phyloP scores from a whole-genome alignment of 2,329 filamentous ascomycete genomes.

The Paraconiothyrium brasiliense region DNA sequence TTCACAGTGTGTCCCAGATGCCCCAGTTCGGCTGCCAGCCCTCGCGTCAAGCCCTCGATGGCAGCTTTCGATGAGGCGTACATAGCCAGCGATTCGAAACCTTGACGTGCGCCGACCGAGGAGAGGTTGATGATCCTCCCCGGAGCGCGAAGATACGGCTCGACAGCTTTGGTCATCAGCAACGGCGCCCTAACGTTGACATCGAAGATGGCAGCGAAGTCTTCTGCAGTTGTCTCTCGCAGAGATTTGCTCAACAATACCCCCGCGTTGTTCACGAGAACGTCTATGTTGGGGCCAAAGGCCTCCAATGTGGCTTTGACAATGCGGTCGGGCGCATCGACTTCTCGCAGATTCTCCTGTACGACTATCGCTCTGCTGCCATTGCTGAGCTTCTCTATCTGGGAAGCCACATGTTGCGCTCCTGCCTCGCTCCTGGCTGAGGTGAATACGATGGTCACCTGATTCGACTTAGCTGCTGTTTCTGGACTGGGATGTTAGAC shows the following conservation, averaged over 20 bases:
- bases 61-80: conserved; percentile 69
- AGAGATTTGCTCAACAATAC: conserved; percentile 38
- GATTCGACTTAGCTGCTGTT: background rate
- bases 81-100: conserved; percentile 57
- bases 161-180: conserved; percentile 63
- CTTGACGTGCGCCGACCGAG: conserved; percentile 62
- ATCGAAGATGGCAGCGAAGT: conserved; percentile 65
- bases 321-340: conserved; percentile 48
- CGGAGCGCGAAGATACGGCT: conserved; percentile 60
- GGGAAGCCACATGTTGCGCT: conserved; percentile 44
- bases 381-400: conserved; percentile 48
- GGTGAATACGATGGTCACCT: conserved; percentile 57
- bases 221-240: conserved; percentile 53
- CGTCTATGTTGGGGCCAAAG: conserved; percentile 54
- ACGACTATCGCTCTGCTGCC: conserved; percentile 50
- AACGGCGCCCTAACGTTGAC: conserved; percentile 66
- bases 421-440: conserved; percentile 49
- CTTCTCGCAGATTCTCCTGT: conserved; percentile 51
- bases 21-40: conserved; percentile 68
- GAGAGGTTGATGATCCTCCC: conserved; percentile 68
- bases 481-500: conserved; percentile 4
- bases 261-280: conserved; percentile 56
- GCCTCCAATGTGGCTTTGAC: conserved; percentile 46
- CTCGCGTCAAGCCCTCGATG: conserved; percentile 67
- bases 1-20: conserved; percentile 68